These are phyloP conservation scores for Dinochytrium kinnereticum DNA, from an alignment of 371 early-diverging fungal species.

Conservation along the genomic window DNA sequence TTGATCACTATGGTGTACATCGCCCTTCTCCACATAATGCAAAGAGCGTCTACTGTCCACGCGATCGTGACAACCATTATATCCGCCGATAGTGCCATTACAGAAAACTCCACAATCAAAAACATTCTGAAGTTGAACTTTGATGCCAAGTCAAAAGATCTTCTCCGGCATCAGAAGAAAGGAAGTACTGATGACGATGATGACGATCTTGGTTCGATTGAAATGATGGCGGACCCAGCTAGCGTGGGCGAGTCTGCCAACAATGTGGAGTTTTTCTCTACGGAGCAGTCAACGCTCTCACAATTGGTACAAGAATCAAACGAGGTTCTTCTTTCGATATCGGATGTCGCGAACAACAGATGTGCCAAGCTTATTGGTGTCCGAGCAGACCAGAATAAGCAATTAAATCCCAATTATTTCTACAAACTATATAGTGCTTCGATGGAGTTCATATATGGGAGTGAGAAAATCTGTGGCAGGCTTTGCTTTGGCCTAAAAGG, in stretches of 20 bases:
- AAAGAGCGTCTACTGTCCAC: constrained; percentile 67
- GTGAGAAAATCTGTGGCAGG: constrained; percentile 76
- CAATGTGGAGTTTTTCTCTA: neutral
- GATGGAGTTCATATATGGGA: constrained; percentile 76
- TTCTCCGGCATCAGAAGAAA: neutral
- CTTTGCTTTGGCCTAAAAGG: constrained; percentile 87
- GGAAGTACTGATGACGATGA: constrained; percentile 44
- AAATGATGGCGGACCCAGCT: constrained; percentile 9
- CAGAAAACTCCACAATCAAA: neutral
- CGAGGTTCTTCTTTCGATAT: constrained; percentile 73
- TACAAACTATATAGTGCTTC: constrained; percentile 76
- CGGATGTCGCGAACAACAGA: constrained; percentile 83
- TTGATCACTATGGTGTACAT: constrained; percentile 74
- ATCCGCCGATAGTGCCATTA: constrained; percentile 52
- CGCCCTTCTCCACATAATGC: constrained; percentile 63
- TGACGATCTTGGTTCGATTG: constrained; percentile 46
- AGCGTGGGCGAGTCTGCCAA: neutral
- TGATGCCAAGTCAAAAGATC: neutral
- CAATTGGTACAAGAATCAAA: constrained; percentile 53
- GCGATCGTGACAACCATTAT: constrained; percentile 58
- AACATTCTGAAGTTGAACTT: constrained; percentile 10
- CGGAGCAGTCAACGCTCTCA: constrained; percentile 16
- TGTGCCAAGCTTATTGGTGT: constrained; percentile 85
- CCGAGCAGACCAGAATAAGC: constrained; percentile 86
- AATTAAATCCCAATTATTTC: constrained; percentile 85